These are phyloP conservation scores for Phalaenopsis equestris DNA, from an alignment of 106 monocot genomes.

Conservation along the genomic window DNA sequence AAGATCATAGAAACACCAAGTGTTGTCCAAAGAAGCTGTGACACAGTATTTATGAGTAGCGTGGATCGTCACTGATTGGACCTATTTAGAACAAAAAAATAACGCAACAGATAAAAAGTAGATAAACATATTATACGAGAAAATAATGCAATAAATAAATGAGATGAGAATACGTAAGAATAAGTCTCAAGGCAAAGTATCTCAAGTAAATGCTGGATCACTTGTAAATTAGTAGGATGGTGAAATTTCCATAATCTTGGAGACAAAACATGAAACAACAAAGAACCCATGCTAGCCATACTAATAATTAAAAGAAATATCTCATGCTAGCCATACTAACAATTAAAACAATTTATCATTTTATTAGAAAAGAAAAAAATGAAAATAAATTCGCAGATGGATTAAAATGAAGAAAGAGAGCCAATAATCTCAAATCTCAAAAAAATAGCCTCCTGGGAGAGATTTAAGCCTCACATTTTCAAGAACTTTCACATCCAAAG, in stretches of 20 bases:
- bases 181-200: background rate
- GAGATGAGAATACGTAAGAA: background rate
- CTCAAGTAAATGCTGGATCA: background rate
- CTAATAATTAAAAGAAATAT: background rate
- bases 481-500: background rate
- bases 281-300: background rate
- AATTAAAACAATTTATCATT: background rate
- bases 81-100: slow-evolving; percentile 28
- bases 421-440: background rate
- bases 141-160: background rate
- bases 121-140: background rate
- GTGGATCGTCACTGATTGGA: slow-evolving; percentile 91
- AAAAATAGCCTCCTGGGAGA: background rate
- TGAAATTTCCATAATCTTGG: too few relatives aligned
- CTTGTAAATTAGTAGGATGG: too few relatives aligned
- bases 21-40: slow-evolving; percentile 80
- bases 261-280: background rate
- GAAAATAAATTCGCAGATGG: background rate
- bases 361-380: background rate
- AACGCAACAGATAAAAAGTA: background rate
- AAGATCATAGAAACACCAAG: slow-evolving; percentile 97
- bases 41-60: slow-evolving; percentile 89
- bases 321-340: background rate
- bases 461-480: background rate
- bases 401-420: background rate